Percentiles rank a stretch among this genome's conserved stretches.
Conservation (phyloP, 2,329 filamentous ascomycete genomes). For the Penicillium hesseltinei region DNA sequence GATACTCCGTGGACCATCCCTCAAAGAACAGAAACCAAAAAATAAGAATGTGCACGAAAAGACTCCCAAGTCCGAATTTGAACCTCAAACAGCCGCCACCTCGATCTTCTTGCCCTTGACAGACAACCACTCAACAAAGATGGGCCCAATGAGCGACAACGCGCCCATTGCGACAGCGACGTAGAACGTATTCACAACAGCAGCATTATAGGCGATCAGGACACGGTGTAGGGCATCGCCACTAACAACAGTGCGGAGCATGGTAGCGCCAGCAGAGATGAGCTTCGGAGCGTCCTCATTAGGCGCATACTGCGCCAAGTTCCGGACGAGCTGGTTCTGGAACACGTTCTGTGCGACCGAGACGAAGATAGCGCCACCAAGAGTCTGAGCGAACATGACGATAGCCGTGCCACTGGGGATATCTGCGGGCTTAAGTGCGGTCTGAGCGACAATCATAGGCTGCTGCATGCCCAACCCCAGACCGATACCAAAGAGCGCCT, state of each 20-base stretch:
- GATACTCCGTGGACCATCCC: neutral
- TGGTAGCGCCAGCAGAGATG: constrained; percentile 38
- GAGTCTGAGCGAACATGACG: constrained; percentile 38
- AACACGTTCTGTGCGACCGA: constrained; percentile 42
- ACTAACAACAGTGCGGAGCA: constrained; percentile 32
- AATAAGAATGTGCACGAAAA: constrained; percentile 19
- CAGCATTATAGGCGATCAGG: constrained; percentile 37
- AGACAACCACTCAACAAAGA: constrained; percentile 43
- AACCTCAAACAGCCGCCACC: constrained; percentile 13
- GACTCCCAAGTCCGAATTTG: neutral
- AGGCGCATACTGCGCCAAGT: constrained; percentile 27
- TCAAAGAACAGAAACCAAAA: neutral
- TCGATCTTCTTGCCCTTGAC: constrained; percentile 39
- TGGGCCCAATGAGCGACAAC: constrained; percentile 33
- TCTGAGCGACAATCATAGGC: constrained; percentile 37
- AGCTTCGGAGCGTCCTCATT: constrained; percentile 29
- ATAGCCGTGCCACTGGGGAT: constrained; percentile 37
- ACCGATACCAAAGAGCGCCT: constrained; percentile 38
- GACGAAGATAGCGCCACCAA: constrained; percentile 40
- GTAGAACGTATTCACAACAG: constrained; percentile 41
- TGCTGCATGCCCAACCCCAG: constrained; percentile 39
- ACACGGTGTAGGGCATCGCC: constrained; percentile 29
- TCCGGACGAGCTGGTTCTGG: constrained; percentile 33
- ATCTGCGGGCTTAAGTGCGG: constrained; percentile 31
- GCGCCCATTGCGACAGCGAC: constrained; percentile 39